These are phyloP conservation scores for Cyclotella cryptica DNA, from an alignment of 108 stramenopile species.

Conservation along the genomic window DNA sequence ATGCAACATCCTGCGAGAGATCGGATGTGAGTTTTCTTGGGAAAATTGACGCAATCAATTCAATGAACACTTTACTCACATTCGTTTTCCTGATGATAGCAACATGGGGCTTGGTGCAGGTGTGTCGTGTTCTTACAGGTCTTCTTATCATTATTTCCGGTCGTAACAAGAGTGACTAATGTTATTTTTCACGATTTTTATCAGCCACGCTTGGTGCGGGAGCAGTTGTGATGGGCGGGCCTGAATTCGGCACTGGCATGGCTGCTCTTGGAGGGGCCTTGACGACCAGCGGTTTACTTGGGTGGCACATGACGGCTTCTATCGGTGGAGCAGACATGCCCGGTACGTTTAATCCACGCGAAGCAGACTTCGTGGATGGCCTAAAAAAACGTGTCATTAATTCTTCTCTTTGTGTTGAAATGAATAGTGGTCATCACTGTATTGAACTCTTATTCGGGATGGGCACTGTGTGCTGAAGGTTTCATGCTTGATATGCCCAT, in stretches of 20 bases:
- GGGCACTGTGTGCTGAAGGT: constrained; percentile 98
- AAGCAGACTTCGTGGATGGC: not conserved
- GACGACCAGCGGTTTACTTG: constrained; percentile 87
- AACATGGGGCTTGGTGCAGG: constrained; percentile 93
- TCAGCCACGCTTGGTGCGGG: constrained; percentile 87
- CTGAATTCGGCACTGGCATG: constrained; percentile 78
- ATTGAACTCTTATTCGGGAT: constrained; percentile 95
- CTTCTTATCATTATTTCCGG: not conserved
- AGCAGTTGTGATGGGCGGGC: constrained; percentile 82
- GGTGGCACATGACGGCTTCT: constrained; percentile 95
- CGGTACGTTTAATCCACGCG: not conserved
- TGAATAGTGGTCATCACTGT: constrained; percentile 94
- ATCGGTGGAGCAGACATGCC: constrained; percentile 99
- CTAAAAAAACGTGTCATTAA: not conserved
- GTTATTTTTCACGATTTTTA: not conserved
- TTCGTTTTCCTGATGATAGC: not conserved
- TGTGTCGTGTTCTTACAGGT: not conserved
- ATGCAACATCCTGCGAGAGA: constrained; percentile 81
- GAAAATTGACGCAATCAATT: not conserved
- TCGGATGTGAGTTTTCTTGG: constrained; percentile 54
- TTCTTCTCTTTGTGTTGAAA: too few species aligned
- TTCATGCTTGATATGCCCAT: constrained; percentile 99
- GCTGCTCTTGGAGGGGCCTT: constrained; percentile 86
- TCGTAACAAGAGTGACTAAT: too few species aligned
- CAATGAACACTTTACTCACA: not conserved